phyloP scores from a whole-genome alignment of 2,329 filamentous ascomycete species.

The Scytalidium sp. region DNA sequence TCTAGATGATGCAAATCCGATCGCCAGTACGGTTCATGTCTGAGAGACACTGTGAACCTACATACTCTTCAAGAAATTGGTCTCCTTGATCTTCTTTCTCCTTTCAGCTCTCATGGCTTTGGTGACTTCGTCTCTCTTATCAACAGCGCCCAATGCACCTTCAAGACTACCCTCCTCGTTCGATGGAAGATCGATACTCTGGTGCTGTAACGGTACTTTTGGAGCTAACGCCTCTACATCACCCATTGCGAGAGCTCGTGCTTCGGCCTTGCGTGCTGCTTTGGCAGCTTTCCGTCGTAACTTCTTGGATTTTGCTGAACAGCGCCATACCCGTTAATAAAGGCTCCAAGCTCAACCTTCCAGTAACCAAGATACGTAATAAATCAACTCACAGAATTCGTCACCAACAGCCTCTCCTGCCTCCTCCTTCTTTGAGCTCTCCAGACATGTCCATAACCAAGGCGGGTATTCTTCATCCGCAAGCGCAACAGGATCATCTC shows the following conservation, averaged over 20 bases:
- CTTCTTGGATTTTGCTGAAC: constrained; percentile 78
- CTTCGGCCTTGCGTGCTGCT: constrained; percentile 53
- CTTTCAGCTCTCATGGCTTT: constrained; percentile 72
- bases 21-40: too few relatives aligned
- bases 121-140: constrained; percentile 60
- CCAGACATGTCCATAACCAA: constrained; percentile 76
- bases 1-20: too few relatives aligned
- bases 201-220: constrained; percentile 73
- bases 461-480: constrained; percentile 74
- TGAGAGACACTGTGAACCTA: constrained; percentile 6
- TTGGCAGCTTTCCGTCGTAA: constrained; percentile 70
- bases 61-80: constrained; percentile 83
- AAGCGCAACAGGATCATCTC: constrained; percentile 69
- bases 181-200: constrained; percentile 69
- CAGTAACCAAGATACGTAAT: not conserved
- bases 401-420: constrained; percentile 61
- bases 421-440: constrained; percentile 52
- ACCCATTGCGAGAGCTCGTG: constrained; percentile 59
- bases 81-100: constrained; percentile 76
- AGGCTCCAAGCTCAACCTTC: not conserved
- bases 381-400: constrained; percentile 67
- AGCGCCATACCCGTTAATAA: not conserved
- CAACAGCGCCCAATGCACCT: constrained; percentile 41
- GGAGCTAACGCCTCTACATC: constrained; percentile 63
- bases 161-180: constrained; percentile 27